Base-by-base conservation (phyloP, 75 land plant genomes). In the Larix kaempferi region DNA sequence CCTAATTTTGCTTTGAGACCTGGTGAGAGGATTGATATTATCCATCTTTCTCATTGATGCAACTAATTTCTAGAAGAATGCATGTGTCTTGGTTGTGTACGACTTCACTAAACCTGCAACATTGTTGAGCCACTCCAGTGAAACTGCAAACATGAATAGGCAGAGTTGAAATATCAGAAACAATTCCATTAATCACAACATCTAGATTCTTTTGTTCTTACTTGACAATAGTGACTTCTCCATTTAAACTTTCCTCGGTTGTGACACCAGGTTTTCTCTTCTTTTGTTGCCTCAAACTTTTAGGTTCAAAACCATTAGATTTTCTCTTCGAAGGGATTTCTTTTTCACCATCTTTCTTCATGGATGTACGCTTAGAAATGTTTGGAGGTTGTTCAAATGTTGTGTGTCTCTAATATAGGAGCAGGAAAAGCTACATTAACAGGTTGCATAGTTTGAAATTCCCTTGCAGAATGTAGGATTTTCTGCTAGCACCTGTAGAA, bases 121-220 rank as follows among this genome's bases (percentile, higher is more conserved):
- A 91, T 63, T 89, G 93, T 57, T 87, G 91, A 25, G 84, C 82
- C 22, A 56, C 54, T 7, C 91, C 91, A 14, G 91, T 88, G 56
- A 91, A 91, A 0, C 89, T 84, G 78, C 93, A 91, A 21, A 89
- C 86, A 2, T 91, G 93, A n/a, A 76, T 76, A 13, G 93, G 91
- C 37, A 88, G 85, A 15, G 77, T 64, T 6, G 91, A 84, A 23
- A 87, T 71, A 81, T 89, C 89, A 80, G 84, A 72, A 69, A 75
- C 71, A 11, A 85, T 61, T 25, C 88, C 90, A 80, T 88, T 85
- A 54, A 90, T 78, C 4, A 86, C 83, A 74, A 89, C 56, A 37
- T 74, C 91, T 14, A 76, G 25, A 49, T 59, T 84, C 62, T 84
- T 84, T 77, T 81, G 81, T 13, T 66, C 78, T 15, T 84, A 67